Evolutionary conservation across 805 yeast species (phyloP), one percentile per base, ranked within the genome.

Genomic region (Phaffomyces opuntiae): DNA sequence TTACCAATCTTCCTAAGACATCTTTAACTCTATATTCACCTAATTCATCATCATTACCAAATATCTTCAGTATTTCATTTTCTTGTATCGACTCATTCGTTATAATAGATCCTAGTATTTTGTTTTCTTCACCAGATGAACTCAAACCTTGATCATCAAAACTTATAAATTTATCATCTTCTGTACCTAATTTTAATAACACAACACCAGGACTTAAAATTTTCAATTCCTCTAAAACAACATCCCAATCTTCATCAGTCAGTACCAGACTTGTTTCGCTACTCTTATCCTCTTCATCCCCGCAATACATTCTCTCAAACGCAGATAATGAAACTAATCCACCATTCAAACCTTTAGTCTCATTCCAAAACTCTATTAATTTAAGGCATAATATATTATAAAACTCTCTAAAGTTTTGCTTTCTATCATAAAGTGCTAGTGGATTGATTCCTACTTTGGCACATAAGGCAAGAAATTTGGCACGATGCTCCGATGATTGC

Each of bases 361-460:
- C 48, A 29, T 45, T 45, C 48, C 48, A 45, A n/a, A 45, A 45
- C 40, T 45, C 48, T 14, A 45, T 42, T 36, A 45, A 33, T 16
- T 39, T 38, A 37, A 45, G 26, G 19, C 48, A 45, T n/a, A 45
- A 17, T n/a, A 42, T 14, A 14, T 39, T 41, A 33, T 45, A 45
- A 16, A 45, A 45, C 43, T 45, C 48, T 7, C 35, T 38, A 24
- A 45, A 31, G 38, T 45, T 40, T 21, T 38, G 31, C 12, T 38
- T 29, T n/a, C 37, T 38, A 9, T 45, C 45, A 16, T 45, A 45
- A 12, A 45, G 24, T 4, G 43, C 42, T 13, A 45, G 31, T 26
- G 48, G 48, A n/a, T 45, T 45, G 13, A 45, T 45, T 7, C 48
- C 48, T 4, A 45, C 25, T 24, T 42, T 45, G 7, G 48, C 40